Conservation (phyloP, 2,329 filamentous ascomycete species). For the Colletotrichum lentis region DNA sequence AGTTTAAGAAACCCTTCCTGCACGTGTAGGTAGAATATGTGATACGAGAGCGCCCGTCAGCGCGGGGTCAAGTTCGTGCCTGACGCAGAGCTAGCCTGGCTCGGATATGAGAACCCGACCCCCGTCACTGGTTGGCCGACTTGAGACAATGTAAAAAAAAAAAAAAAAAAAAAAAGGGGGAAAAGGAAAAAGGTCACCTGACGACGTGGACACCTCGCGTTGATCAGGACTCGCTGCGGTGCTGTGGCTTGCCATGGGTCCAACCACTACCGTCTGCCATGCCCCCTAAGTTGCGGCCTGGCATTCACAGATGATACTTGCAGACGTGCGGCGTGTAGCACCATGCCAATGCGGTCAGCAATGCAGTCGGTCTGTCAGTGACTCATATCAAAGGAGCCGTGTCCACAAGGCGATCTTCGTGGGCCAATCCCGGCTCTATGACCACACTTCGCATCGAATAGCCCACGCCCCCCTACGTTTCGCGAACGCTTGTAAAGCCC, state of each 20-base stretch:
- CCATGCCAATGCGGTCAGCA: not conserved
- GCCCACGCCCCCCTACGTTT: no score
- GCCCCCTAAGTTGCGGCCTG: not conserved
- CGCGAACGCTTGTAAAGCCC: not conserved
- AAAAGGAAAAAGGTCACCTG: not conserved
- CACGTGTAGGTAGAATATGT: no score
- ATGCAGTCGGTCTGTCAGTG: not conserved
- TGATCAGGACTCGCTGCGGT: not conserved
- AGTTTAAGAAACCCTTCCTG: not conserved
- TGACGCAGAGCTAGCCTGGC: not conserved
- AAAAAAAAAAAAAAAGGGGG: no score
- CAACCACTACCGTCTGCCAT: not conserved
- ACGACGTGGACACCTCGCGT: slow-evolving; percentile 3
- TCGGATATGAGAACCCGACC: not conserved
- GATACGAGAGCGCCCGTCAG: not conserved
- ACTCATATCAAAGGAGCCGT: not conserved
- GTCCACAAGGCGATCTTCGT: not conserved
- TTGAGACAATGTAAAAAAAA: not conserved
- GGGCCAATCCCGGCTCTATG: not conserved
- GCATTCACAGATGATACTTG: not conserved
- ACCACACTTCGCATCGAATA: not conserved
- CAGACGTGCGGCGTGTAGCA: not conserved
- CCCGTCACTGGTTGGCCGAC: not conserved
- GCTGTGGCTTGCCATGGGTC: not conserved
- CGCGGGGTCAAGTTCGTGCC: not conserved